phyloP scores from a whole-genome alignment of 352 stramenopile species.

The Plasmopara viticola region DNA sequence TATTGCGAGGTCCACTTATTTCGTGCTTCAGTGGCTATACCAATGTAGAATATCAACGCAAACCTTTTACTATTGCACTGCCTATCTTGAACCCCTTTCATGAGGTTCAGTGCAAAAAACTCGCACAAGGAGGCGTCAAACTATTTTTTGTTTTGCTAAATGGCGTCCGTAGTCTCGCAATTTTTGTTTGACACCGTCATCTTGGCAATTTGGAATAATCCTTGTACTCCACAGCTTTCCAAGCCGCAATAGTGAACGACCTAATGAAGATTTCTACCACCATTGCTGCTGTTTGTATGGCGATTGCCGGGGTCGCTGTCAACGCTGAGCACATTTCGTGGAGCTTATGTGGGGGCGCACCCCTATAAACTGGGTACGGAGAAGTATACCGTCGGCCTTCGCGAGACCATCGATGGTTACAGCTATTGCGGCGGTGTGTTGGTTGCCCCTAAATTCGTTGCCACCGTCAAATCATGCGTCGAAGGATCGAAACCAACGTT shows the following conservation, averaged over 20 bases:
- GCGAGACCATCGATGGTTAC: slow-evolving; percentile 10
- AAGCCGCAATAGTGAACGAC: neutral
- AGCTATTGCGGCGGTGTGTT: neutral
- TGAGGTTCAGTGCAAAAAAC: no score
- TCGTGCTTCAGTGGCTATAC: no score
- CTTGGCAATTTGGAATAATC: no score
- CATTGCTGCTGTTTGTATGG: neutral
- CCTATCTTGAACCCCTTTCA: no score
- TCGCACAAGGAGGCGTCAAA: no score
- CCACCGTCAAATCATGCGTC: no score
- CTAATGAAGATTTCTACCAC: neutral
- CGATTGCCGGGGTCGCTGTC: neutral
- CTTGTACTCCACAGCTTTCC: neutral
- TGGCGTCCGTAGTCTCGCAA: no score
- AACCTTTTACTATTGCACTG: no score
- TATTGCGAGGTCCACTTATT: no score
- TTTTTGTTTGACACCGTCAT: no score
- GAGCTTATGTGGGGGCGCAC: slow-evolving; percentile 24
- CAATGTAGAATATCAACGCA: no score
- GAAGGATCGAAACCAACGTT: neutral
- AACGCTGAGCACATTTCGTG: slow-evolving; percentile 6
- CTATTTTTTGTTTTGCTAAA: no score
- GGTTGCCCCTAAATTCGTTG: neutral
- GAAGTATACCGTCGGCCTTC: slow-evolving; percentile 24
- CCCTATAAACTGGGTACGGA: slow-evolving; percentile 26